Evolutionary conservation across 1,139 yeast genomes (phyloP).

Genomic region (Sugiyamaella sp.): DNA sequence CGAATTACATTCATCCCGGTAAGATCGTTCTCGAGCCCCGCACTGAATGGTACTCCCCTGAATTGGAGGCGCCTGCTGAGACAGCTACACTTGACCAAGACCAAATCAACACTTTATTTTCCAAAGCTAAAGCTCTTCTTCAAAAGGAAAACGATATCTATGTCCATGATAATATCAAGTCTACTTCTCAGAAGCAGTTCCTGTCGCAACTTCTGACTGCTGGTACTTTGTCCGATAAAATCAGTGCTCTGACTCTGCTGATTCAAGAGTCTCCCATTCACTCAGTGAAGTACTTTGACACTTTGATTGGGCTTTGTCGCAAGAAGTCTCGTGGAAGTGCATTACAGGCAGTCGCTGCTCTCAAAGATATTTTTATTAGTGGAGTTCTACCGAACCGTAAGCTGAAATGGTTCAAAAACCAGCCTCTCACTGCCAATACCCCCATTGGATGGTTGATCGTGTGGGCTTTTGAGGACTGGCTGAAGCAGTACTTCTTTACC

Average conservation of each 20-base stretch:
- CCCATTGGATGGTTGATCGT: constrained; percentile 58
- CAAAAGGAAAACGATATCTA: constrained; percentile 74
- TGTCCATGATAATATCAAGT: constrained; percentile 74
- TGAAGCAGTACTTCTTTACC: constrained; percentile 74
- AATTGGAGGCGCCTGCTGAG: constrained; percentile 45
- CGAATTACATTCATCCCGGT: constrained; percentile 38
- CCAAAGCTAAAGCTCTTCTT: constrained; percentile 66
- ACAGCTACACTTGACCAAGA: constrained; percentile 51
- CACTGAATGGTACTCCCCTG: constrained; percentile 73
- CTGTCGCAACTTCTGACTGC: constrained; percentile 84
- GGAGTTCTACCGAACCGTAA: constrained; percentile 83
- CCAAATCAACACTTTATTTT: constrained; percentile 59
- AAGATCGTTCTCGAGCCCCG: constrained; percentile 64
- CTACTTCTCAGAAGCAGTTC: constrained; percentile 84
- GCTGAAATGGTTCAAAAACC: constrained; percentile 77
- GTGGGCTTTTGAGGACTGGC: constrained; percentile 86
- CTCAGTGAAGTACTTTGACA: constrained; percentile 80
- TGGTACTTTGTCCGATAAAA: constrained; percentile 96
- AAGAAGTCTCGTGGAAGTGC: constrained; percentile 95
- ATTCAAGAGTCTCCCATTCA: constrained; percentile 96
- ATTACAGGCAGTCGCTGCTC: constrained; percentile 83
- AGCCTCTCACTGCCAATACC: constrained; percentile 53
- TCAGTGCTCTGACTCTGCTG: constrained; percentile 88
- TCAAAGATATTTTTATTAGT: constrained; percentile 76
- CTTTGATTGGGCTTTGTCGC: constrained; percentile 73